Evolutionary conservation across 345 rosid genomes (phyloP).

Genomic region (Odontarrhena argentea): DNA sequence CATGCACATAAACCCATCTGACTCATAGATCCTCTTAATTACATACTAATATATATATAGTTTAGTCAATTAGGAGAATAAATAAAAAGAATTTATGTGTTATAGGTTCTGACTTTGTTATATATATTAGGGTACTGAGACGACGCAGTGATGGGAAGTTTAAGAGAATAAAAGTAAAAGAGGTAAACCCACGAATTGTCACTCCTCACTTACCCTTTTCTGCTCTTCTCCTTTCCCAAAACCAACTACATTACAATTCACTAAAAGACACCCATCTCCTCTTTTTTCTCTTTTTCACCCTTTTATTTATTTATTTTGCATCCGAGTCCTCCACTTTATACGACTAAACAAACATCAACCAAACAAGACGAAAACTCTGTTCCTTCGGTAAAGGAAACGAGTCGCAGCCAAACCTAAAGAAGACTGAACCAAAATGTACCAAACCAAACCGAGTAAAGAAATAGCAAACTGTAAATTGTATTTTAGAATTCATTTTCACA

Average conservation of each 20-base stretch:
- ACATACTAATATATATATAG: neutral
- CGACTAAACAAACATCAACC: neutral
- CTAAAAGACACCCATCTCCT: slow-evolving; percentile 32
- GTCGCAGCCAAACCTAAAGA: neutral
- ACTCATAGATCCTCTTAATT: no score
- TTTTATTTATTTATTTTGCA: slow-evolving; percentile 2
- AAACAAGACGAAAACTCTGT: no score
- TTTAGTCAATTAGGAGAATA: neutral
- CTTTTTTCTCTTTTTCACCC: slow-evolving; percentile 2
- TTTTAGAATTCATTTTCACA: neutral
- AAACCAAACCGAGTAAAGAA: neutral
- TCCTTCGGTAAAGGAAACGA: no score
- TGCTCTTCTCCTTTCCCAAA: slow-evolving; percentile 30
- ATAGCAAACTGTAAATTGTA: no score
- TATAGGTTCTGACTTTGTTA: slow-evolving; percentile 22
- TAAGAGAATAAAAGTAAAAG: slow-evolving; percentile 26
- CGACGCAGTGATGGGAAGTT: slow-evolving; percentile 38
- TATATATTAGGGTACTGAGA: slow-evolving; percentile 19
- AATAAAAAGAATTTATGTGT: neutral
- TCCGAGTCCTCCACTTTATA: slow-evolving; percentile 8
- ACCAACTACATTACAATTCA: slow-evolving; percentile 37
- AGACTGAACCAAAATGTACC: neutral
- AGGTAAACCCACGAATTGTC: slow-evolving; percentile 40
- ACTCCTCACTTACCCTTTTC: slow-evolving; percentile 22
- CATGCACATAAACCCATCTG: slow-evolving; percentile 21